These are phyloP conservation scores for Catharanthus roseus DNA, from an alignment of 257 asterid species.

Conservation along the genomic window DNA sequence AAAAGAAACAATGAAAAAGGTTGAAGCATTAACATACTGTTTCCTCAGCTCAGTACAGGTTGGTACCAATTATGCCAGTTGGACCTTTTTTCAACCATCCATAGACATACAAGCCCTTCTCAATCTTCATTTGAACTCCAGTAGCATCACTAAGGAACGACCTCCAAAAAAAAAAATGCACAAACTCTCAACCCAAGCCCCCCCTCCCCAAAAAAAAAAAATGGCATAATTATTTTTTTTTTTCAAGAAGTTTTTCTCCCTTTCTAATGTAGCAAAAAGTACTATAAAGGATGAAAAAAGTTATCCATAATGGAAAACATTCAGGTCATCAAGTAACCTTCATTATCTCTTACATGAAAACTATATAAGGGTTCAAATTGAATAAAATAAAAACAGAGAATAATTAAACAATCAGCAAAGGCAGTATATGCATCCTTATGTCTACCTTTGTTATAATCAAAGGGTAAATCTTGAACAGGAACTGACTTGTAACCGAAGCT, in stretches of 20 bases:
- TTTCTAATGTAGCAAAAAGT: no score
- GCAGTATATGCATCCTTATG: neutral
- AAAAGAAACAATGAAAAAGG: neutral
- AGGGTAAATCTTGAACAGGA: constrained; percentile 66
- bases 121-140: constrained; percentile 32
- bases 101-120: constrained; percentile 68
- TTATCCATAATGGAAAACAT: no score
- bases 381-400: no score
- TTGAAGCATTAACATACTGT: constrained; percentile 44
- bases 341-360: no score
- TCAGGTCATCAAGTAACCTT: no score
- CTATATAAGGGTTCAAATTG: no score
- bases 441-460: constrained; percentile 57
- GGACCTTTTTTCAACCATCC: constrained; percentile 99
- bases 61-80: constrained; percentile 76
- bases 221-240: no score
- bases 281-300: neutral
- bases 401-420: no score
- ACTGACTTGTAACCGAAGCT: constrained; percentile 89
- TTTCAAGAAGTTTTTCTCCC: no score
- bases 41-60: constrained; percentile 80
- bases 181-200: neutral
- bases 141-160: constrained; percentile 42
- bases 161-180: constrained; percentile 33
- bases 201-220: neutral